These are phyloP conservation scores for Solanum piurae DNA, from an alignment of 257 asterid genomes.

Conservation along the genomic window DNA sequence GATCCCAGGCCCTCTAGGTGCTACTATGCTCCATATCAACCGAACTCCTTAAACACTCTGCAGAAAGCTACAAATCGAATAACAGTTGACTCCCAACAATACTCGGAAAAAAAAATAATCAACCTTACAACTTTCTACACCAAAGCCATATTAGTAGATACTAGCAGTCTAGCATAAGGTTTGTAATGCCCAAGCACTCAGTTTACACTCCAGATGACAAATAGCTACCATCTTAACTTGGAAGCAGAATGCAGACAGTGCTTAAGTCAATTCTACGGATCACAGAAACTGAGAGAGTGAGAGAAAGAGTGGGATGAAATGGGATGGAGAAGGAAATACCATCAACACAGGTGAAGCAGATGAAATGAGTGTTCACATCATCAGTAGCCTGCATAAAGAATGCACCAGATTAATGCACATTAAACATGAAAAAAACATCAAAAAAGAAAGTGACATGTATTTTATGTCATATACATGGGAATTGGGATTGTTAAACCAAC, in stretches of 20 bases:
- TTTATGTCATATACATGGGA: neutral
- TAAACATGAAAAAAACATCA: neutral
- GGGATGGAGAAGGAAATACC: neutral
- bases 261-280: neutral
- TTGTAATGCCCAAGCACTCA: neutral
- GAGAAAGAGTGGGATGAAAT: neutral
- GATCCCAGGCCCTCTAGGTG: neutral
- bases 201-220: neutral
- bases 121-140: neutral
- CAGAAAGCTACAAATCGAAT: neutral
- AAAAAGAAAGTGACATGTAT: neutral
- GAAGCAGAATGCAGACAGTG: neutral
- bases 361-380: constrained; percentile 68
- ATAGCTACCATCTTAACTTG: neutral
- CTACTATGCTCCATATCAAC: neutral
- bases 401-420: neutral
- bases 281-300: neutral
- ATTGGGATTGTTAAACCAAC: neutral
- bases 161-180: neutral
- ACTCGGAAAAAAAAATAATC: neutral
- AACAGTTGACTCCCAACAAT: neutral
- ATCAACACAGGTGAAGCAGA: constrained; percentile 44
- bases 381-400: constrained; percentile 58
- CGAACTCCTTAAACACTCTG: neutral
- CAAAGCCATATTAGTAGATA: neutral